Percentiles rank a stretch among this genome's conserved stretches.
phyloP scores from a whole-genome alignment of 495 filamentous ascomycete genomes.

The Clohesyomyces aquaticus region DNA sequence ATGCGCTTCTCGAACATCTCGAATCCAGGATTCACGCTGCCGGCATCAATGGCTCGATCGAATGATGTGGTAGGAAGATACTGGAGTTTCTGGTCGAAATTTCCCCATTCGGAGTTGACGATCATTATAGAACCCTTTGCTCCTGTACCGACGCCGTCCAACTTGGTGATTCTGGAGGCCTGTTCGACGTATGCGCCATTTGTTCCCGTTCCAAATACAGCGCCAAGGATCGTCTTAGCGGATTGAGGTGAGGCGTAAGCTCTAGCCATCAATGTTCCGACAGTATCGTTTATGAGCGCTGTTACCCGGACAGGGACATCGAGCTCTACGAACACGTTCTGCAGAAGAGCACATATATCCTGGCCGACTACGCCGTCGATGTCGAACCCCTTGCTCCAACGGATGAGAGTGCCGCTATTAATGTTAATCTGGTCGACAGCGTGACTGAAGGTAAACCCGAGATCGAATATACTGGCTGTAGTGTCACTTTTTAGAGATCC shows the following conservation, averaged over 20 bases:
- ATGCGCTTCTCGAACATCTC: conserved; percentile 98
- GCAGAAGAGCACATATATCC: conserved; percentile 90
- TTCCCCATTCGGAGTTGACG: conserved; percentile 98
- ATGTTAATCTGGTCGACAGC: conserved; percentile 94
- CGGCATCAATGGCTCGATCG: conserved; percentile 83
- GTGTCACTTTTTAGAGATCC: conserved; percentile 48
- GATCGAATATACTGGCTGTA: conserved; percentile 50
- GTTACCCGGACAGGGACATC: conserved; percentile 93
- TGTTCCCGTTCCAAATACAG: conserved; percentile 97
- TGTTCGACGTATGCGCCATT: conserved; percentile 98
- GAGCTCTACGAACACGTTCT: conserved; percentile 74
- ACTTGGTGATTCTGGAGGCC: conserved; percentile 84
- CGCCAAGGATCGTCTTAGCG: conserved; percentile 84
- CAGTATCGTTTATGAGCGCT: conserved; percentile 95
- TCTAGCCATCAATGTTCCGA: conserved; percentile 92
- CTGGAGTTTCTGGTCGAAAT: conserved; percentile 93
- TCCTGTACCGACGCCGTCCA: conserved; percentile 56
- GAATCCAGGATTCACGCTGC: conserved; percentile 89
- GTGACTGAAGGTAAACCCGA: conserved; percentile 98
- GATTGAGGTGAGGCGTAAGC: conserved; percentile 88
- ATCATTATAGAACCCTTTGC: conserved; percentile 69
- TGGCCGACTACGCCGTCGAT: conserved; percentile 92
- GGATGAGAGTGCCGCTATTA: conserved; percentile 89
- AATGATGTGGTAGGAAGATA: conserved; percentile 83
- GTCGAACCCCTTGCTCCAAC: conserved; percentile 99